Evolutionary conservation across 768 basidiomycete genomes (phyloP).

Genomic region (Grammothele lineata): DNA sequence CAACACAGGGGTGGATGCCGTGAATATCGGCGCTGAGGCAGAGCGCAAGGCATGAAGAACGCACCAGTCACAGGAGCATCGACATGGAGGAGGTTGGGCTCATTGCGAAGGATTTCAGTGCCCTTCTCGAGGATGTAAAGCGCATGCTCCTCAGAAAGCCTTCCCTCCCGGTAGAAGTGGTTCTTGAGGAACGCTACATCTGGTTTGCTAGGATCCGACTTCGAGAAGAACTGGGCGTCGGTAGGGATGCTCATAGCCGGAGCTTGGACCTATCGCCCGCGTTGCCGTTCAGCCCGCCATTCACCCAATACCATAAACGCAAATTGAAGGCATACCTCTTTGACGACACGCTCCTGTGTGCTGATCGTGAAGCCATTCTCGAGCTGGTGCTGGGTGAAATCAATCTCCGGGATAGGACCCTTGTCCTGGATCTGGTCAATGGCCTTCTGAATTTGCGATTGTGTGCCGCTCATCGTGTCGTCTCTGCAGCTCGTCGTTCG

Average conservation of each 20-base stretch:
- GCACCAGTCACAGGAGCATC: constrained; percentile 97
- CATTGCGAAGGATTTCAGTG: constrained; percentile 76
- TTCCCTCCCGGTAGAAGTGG: constrained; percentile 96
- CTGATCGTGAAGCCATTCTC: constrained; percentile 90
- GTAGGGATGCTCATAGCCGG: constrained; percentile 93
- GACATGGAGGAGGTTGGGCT: constrained; percentile 89
- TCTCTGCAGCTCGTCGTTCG: constrained; percentile 7
- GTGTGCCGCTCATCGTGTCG: constrained; percentile 23
- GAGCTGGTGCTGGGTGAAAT: constrained; percentile 88
- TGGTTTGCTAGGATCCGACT: constrained; percentile 82
- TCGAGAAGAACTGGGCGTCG: constrained; percentile 89
- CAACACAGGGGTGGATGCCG: constrained; percentile 1
- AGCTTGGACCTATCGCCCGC: constrained; percentile 77
- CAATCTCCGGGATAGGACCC: constrained; percentile 56
- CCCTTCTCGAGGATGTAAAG: constrained; percentile 88
- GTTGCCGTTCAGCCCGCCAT: too few species aligned
- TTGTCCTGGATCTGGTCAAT: constrained; percentile 59
- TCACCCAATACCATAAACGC: too few species aligned
- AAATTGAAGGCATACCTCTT: constrained; percentile 70
- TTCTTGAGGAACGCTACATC: constrained; percentile 97
- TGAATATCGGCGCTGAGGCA: too few species aligned
- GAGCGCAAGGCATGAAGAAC: too few species aligned
- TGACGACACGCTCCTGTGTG: constrained; percentile 93
- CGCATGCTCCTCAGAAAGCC: constrained; percentile 92
- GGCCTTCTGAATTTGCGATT: constrained; percentile 58